Evolutionary conservation across 2,329 filamentous ascomycete species (phyloP).

Genomic region (Corniculantispora saksenae): DNA sequence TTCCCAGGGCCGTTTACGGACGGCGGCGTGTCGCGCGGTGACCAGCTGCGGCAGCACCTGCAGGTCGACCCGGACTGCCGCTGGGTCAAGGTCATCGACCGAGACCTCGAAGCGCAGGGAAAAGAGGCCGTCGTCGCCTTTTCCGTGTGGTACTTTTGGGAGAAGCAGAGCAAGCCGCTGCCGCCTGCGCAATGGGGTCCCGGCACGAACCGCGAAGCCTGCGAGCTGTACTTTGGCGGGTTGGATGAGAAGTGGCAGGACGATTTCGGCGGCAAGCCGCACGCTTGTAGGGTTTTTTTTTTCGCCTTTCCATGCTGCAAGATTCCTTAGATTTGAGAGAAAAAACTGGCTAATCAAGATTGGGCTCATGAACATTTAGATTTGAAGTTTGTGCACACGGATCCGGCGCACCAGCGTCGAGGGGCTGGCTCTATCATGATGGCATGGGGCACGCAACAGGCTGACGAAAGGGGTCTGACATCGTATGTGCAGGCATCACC

Average conservation of each 20-base stretch:
- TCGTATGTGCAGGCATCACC: neutral
- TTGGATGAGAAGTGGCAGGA: constrained; percentile 1
- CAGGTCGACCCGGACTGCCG: constrained; percentile 18
- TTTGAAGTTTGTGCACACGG: constrained; percentile 5
- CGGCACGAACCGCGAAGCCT: constrained; percentile 6
- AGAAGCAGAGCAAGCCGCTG: neutral
- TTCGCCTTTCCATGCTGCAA: too few species aligned
- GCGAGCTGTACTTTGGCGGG: constrained; percentile 7
- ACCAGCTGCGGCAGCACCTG: constrained; percentile 2
- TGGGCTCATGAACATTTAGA: neutral
- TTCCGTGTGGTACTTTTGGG: constrained; percentile 12
- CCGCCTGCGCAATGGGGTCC: neutral
- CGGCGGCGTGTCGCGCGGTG: neutral
- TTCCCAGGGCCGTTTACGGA: constrained; percentile 5
- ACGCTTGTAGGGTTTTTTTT: neutral
- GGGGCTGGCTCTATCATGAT: neutral
- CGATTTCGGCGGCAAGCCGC: neutral
- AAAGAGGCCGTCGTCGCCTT: constrained; percentile 1
- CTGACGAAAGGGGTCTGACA: neutral
- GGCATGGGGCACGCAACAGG: neutral
- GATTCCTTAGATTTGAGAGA: too few species aligned
- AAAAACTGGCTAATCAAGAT: too few species aligned
- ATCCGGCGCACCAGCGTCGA: neutral
- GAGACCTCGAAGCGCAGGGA: neutral
- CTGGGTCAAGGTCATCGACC: constrained; percentile 13